Evolutionary conservation across 139 green algal species (phyloP).

Genomic region (Spirogloea muscicola): DNA sequence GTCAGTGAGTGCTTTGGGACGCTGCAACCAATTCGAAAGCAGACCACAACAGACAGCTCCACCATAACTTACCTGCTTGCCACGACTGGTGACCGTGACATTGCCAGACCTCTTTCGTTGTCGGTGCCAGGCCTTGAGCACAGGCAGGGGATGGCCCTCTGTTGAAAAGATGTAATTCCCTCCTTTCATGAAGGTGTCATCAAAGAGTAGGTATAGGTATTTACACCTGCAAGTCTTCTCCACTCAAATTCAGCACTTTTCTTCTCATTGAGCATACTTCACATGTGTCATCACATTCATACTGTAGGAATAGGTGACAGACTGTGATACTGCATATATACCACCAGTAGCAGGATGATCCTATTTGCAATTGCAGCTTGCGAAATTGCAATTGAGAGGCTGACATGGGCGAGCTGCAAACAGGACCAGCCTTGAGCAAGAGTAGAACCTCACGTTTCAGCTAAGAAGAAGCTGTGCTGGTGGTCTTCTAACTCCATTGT

Average conservation of each 20-base stretch:
- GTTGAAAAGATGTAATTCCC: conserved; percentile 26
- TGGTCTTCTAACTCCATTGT: conserved; percentile 60
- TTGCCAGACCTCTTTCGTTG: too few species aligned
- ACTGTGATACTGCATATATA: neutral
- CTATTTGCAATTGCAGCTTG: neutral
- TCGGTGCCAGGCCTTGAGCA: conserved; percentile 13
- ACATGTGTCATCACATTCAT: neutral
- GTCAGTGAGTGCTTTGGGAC: conserved; percentile 3
- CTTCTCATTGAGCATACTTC: neutral
- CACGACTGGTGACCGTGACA: too few species aligned
- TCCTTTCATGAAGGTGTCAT: neutral
- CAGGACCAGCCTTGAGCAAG: too few species aligned
- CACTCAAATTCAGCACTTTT: too few species aligned
- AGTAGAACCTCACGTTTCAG: neutral
- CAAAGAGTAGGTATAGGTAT: conserved; percentile 32
- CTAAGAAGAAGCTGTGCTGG: conserved; percentile 4
- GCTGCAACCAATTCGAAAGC: too few species aligned
- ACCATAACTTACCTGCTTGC: too few species aligned
- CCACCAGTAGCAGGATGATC: neutral
- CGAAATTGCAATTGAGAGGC: neutral
- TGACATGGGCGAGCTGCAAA: neutral
- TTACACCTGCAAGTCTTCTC: conserved; percentile 22
- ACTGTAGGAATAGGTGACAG: neutral
- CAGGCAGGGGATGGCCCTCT: conserved; percentile 14
- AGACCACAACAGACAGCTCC: too few species aligned